Base-by-base conservation (phyloP, 208 protist species). In the Wallacemonas sp. region DNA sequence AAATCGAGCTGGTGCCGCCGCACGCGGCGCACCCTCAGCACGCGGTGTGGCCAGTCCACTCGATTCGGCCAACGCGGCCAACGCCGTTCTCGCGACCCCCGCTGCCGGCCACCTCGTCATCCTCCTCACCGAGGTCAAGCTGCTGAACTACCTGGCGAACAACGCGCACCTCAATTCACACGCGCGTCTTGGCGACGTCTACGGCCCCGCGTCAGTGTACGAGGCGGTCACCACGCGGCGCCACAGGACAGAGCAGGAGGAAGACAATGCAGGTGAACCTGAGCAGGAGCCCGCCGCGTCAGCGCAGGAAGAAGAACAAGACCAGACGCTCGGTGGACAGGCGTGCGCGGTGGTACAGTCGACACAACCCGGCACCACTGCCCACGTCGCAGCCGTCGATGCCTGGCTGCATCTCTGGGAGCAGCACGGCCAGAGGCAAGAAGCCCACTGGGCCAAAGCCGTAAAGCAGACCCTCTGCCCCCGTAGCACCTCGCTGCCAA, bases 111-210 rank as follows among this genome's bases (percentile, higher is more conserved):
- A 94, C 33, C 57, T 94, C 0, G 60, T 83, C 6, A 83, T 95
- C 26, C 68, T 95, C 24, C 70, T 95, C 24, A 87, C 78, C 4
- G 85, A 95, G 67, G 81, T 95, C 21, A 72, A 81, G 30, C 44
- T 85, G 48, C 60, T 95, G 38, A 74, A 80, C 44, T 95, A 95
- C 66, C 61, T 95, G 2, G 75, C 55, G 2, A 65, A 81, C 21
- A 54, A 83, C 68, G 44, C 72, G 14, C 49, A 58, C 12, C 46
- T 82, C 0, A 48, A 2, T 14, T 30, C 12, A 33, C 33, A 48
- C 3, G 47, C 64, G 48, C 27, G 30, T 17, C 24, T 61, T 29
- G 48, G 21, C 17, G 19, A 58, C 33, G 34, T 66, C 36, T 67
- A 69, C 49, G 72, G 64, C 11, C 56, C 58, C 3, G 58, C 68